Percentiles rank a stretch among this genome's conserved stretches.
These are phyloP conservation scores for Phytophthora melonis DNA, from an alignment of 352 stramenopile genomes.

Conservation along the genomic window DNA sequence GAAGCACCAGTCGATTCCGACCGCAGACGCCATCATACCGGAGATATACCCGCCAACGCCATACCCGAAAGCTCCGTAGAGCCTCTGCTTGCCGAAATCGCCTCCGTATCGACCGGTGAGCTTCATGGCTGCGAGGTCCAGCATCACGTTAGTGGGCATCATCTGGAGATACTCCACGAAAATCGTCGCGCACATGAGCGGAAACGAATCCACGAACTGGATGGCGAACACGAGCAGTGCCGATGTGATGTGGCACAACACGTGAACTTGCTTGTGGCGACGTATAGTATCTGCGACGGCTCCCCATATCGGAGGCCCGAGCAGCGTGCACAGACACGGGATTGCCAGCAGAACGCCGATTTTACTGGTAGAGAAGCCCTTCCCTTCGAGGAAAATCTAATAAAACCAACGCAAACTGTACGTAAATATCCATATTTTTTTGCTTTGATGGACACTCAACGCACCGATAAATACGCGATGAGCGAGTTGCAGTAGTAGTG, in stretches of 20 bases:
- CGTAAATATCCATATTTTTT: neutral
- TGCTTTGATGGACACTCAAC: neutral
- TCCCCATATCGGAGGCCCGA: slow-evolving; percentile 59
- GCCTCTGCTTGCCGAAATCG: slow-evolving; percentile 67
- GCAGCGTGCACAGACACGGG: slow-evolving; percentile 51
- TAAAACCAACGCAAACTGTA: neutral
- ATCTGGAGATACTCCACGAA: slow-evolving; percentile 52
- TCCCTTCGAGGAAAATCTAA: slow-evolving; percentile 37
- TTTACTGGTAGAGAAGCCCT: slow-evolving; percentile 52
- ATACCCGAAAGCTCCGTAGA: slow-evolving; percentile 65
- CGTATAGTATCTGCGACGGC: slow-evolving; percentile 59
- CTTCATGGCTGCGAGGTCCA: slow-evolving; percentile 63
- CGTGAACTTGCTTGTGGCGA: slow-evolving; percentile 52
- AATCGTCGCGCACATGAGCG: slow-evolving; percentile 42
- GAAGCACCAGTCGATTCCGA: slow-evolving; percentile 63
- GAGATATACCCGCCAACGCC: slow-evolving; percentile 57
- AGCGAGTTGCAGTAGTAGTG: slow-evolving; percentile 39
- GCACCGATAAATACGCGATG: slow-evolving; percentile 35
- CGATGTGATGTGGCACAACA: slow-evolving; percentile 51
- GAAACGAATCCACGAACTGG: slow-evolving; percentile 49
- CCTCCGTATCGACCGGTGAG: slow-evolving; percentile 50
- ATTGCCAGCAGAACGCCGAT: slow-evolving; percentile 66
- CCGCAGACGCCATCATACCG: slow-evolving; percentile 44
- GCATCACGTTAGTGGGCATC: slow-evolving; percentile 47
- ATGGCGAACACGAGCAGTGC: slow-evolving; percentile 54